Conservation (phyloP, 306 rosid genomes). For the Leucaena leucocephala region DNA sequence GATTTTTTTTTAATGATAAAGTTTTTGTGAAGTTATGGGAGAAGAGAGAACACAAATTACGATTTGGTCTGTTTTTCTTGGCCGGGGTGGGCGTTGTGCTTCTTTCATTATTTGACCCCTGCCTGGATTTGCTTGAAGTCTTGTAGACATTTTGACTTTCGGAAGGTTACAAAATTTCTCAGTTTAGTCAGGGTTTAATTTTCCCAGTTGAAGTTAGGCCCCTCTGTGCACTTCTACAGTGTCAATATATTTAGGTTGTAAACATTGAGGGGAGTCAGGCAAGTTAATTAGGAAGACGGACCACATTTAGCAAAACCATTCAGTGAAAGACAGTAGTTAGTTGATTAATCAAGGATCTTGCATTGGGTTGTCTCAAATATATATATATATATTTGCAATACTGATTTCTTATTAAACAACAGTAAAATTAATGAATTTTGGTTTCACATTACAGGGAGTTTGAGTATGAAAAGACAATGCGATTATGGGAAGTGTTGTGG, state of each 20-base stretch:
- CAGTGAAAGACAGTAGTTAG: background rate
- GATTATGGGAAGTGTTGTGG: conserved; percentile 94
- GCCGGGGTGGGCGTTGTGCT: no score
- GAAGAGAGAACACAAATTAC: background rate
- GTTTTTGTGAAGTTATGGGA: background rate
- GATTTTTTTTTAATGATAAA: background rate
- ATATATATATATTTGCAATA: background rate
- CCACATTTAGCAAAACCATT: background rate
- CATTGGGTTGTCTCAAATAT: conserved; percentile 12
- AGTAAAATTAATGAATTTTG: conserved; percentile 12
- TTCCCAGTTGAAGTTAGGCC: background rate
- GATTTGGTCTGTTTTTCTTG: no score
- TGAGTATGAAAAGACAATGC: conserved; percentile 74
- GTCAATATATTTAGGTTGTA: background rate
- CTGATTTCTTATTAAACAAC: background rate
- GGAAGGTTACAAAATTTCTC: background rate
- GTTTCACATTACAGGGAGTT: conserved; percentile 65
- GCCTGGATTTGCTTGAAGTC: conserved; percentile 1
- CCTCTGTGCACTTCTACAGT: background rate
- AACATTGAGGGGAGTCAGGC: background rate
- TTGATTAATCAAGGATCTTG: background rate
- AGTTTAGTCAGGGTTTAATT: background rate
- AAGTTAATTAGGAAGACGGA: background rate
- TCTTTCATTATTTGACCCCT: background rate
- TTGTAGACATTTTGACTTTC: background rate